These are phyloP conservation scores for Phytophthora tentaculata DNA, from an alignment of 352 stramenopile species.

Conservation along the genomic window DNA sequence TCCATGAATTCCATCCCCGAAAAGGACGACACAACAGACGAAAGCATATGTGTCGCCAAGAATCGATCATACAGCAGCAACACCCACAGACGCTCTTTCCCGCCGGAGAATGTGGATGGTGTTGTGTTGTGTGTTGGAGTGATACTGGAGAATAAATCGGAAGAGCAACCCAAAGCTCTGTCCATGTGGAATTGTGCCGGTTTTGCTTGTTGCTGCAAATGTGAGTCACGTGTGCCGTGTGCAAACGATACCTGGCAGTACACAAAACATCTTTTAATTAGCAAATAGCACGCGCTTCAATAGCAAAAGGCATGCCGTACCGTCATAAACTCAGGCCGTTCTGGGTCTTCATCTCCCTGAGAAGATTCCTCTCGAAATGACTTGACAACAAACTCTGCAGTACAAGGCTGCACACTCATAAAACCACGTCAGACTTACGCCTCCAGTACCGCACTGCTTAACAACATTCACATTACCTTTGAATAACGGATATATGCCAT, in stretches of 20 bases:
- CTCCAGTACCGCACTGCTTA: constrained; percentile 1
- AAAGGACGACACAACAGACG: constrained; percentile 59
- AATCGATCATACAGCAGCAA: constrained; percentile 73
- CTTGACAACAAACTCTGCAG: constrained; percentile 58
- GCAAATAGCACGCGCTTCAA: not conserved
- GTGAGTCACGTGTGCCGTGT: constrained; percentile 29
- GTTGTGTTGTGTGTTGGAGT: constrained; percentile 3
- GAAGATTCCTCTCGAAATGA: constrained; percentile 55
- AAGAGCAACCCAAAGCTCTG: constrained; percentile 6
- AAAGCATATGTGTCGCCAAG: constrained; percentile 69
- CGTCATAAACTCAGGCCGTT: constrained; percentile 57
- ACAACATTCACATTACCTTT: constrained; percentile 41
- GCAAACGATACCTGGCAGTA: constrained; percentile 54
- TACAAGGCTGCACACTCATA: constrained; percentile 42
- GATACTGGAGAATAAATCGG: constrained; percentile 5
- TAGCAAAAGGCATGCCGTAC: constrained; percentile 24
- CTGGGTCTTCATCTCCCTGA: constrained; percentile 39
- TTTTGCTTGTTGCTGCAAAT: constrained; percentile 23
- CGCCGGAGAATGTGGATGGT: constrained; percentile 7
- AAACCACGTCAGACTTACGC: constrained; percentile 9
- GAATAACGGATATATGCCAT: constrained; percentile 86
- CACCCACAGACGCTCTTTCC: constrained; percentile 61
- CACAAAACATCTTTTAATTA: constrained; percentile 14
- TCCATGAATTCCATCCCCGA: constrained; percentile 84
- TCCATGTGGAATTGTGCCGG: constrained; percentile 5